Evolutionary conservation across 129 eudicot genomes (phyloP).

Genomic region (Flaveria bidentis): DNA sequence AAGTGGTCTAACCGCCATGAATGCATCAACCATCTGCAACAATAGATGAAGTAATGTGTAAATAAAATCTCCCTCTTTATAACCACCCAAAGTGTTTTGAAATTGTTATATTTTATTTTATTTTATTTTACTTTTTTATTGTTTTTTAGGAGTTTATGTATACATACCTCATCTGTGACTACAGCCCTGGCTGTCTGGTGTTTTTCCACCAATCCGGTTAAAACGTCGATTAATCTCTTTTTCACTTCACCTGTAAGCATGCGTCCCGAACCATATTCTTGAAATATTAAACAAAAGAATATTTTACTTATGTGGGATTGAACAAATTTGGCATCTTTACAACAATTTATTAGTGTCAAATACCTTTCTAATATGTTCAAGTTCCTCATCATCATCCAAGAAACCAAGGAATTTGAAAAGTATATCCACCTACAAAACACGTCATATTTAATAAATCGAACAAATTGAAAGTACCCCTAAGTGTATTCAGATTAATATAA

Average conservation of each 20-base stretch:
- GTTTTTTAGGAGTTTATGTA: neutral
- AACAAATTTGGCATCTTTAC: neutral
- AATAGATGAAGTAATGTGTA: constrained; percentile 11
- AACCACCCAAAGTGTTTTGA: neutral
- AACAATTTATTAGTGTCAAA: neutral
- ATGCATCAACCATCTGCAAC: constrained; percentile 88
- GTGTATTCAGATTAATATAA: neutral
- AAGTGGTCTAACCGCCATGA: constrained; percentile 92
- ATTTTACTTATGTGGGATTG: neutral
- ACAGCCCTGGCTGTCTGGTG: constrained; percentile 86
- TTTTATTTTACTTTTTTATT: too few species aligned
- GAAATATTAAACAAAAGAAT: neutral
- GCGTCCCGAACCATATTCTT: constrained; percentile 95
- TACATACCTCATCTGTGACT: constrained; percentile 83
- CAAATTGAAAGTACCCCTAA: constrained; percentile 1
- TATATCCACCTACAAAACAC: constrained; percentile 66
- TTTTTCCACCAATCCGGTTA: constrained; percentile 78
- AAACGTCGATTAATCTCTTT: constrained; percentile 62
- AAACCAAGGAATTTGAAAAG: constrained; percentile 88
- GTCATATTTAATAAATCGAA: neutral
- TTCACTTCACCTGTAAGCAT: constrained; percentile 94
- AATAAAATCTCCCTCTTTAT: neutral
- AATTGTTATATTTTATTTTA: neutral
- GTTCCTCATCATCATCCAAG: constrained; percentile 88
- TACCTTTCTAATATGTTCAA: constrained; percentile 74